Percentiles rank a stretch among this genome's conserved stretches.
phyloP scores from a whole-genome alignment of 2,329 filamentous ascomycete genomes.

The Drechslerella stenobrocha region DNA sequence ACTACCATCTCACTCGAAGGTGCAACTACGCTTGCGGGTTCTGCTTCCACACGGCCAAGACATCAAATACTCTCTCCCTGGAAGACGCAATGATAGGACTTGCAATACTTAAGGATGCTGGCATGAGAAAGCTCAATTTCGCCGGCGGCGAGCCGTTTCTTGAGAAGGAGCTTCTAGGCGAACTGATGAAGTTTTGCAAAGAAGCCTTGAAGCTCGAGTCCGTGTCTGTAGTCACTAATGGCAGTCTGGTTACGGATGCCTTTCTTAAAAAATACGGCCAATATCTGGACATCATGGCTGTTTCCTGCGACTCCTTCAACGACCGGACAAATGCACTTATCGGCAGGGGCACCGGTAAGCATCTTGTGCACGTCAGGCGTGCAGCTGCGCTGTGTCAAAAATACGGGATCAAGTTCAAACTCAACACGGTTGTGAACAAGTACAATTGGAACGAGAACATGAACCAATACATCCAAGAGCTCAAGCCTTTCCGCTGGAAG shows the following conservation, averaged over 20 bases:
- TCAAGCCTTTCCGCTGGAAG: constrained; percentile 57
- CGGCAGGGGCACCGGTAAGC: constrained; percentile 59
- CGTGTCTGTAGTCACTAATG: constrained; percentile 63
- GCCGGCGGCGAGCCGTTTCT: constrained; percentile 64
- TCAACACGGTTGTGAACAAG: constrained; percentile 62
- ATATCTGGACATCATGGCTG: constrained; percentile 62
- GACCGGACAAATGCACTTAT: constrained; percentile 61
- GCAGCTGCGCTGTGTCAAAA: constrained; percentile 59
- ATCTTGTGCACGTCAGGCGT: constrained; percentile 58
- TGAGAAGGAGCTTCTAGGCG: constrained; percentile 58
- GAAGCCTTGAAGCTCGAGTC: constrained; percentile 59
- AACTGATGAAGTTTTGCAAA: constrained; percentile 60
- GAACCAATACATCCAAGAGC: constrained; percentile 55
- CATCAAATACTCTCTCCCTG: constrained; percentile 57
- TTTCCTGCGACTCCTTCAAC: constrained; percentile 63
- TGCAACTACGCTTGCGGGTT: constrained; percentile 59
- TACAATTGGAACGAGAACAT: constrained; percentile 62
- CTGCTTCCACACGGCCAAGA: constrained; percentile 64
- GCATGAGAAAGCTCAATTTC: constrained; percentile 64
- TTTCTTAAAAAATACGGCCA: constrained; percentile 58
- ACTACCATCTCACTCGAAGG: constrained; percentile 24
- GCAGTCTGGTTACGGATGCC: constrained; percentile 58
- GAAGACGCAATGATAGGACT: constrained; percentile 59
- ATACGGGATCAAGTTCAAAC: constrained; percentile 62
- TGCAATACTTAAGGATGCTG: constrained; percentile 58